A percentile compares a stretch with the other conserved stretches of the same genome.
Evolutionary conservation across 2,329 filamentous ascomycete species (phyloP).

Genomic region (Dendryphion nanum): DNA sequence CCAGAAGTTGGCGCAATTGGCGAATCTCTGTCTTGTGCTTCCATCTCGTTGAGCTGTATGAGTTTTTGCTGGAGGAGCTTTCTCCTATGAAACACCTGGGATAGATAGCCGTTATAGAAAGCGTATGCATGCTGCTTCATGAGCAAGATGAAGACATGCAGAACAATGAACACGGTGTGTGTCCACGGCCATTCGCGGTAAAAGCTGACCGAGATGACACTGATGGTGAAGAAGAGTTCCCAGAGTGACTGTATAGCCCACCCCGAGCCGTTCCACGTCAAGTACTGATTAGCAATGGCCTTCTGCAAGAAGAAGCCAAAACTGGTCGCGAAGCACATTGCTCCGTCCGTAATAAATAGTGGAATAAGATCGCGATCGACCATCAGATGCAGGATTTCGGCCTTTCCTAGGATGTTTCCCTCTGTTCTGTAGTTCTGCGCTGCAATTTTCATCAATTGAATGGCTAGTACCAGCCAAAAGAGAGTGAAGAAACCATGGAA

Average conservation of each 20-base stretch:
- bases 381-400: conserved; percentile 72
- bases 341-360: conserved; percentile 61
- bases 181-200: conserved; percentile 80
- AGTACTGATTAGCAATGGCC: conserved; percentile 55
- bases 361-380: conserved; percentile 53
- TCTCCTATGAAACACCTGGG: conserved; percentile 54
- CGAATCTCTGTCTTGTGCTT: conserved; percentile 43
- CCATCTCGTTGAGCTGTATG: conserved; percentile 57
- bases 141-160: conserved; percentile 72
- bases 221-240: conserved; percentile 64
- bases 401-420: conserved; percentile 67
- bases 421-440: conserved; percentile 67
- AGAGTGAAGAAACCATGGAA: conserved; percentile 80
- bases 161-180: conserved; percentile 73
- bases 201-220: conserved; percentile 64
- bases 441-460: conserved; percentile 66
- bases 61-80: conserved; percentile 50
- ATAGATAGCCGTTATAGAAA: conserved; percentile 76
- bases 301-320: conserved; percentile 67
- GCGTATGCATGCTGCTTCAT: conserved; percentile 84
- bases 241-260: conserved; percentile 76
- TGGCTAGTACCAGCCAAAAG: conserved; percentile 69
- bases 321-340: conserved; percentile 65
- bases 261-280: conserved; percentile 67
- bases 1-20: conserved; percentile 4